These are phyloP conservation scores for Sporormia fimetaria DNA, from an alignment of 495 filamentous ascomycete species.

Conservation along the genomic window DNA sequence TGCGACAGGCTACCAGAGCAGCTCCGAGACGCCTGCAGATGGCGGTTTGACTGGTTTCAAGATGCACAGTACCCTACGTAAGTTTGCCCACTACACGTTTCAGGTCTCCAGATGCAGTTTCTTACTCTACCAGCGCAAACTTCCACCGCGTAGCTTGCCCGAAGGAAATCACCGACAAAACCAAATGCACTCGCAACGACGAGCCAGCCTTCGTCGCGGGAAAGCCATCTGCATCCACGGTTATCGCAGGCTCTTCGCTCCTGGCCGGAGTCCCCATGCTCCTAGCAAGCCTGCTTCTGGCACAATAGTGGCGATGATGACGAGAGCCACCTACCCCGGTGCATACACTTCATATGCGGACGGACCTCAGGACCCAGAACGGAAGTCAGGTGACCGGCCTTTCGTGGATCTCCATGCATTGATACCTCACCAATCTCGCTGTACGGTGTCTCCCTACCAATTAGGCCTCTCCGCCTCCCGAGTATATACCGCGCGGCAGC, in stretches of 20 bases:
- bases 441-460: slow-evolving; percentile 4
- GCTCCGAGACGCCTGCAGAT: slow-evolving; percentile 50
- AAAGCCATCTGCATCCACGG: slow-evolving; percentile 1
- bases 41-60: slow-evolving; percentile 57
- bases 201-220: slow-evolving; percentile 4
- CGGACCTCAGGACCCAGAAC: too few relatives aligned
- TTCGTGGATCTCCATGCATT: slow-evolving; percentile 16
- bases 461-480: slow-evolving; percentile 4
- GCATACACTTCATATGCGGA: too few relatives aligned
- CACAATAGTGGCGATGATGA: slow-evolving; percentile 7
- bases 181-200: slow-evolving; percentile 18
- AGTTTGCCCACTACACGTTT: not conserved
- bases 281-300: slow-evolving; percentile 11
- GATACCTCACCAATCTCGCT: slow-evolving; percentile 22
- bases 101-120: not conserved
- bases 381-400: slow-evolving; percentile 15
- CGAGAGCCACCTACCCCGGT: slow-evolving; percentile 6
- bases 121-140: slow-evolving; percentile 30
- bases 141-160: slow-evolving; percentile 51
- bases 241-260: slow-evolving; percentile 1
- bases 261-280: slow-evolving; percentile 3
- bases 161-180: slow-evolving; percentile 41
- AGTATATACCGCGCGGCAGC: slow-evolving; percentile 12
- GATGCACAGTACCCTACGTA: slow-evolving; percentile 46
- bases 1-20: slow-evolving; percentile 45